These are phyloP conservation scores for Sutorius eximius DNA, from an alignment of 1,284 basidiomycete species.

Conservation along the genomic window DNA sequence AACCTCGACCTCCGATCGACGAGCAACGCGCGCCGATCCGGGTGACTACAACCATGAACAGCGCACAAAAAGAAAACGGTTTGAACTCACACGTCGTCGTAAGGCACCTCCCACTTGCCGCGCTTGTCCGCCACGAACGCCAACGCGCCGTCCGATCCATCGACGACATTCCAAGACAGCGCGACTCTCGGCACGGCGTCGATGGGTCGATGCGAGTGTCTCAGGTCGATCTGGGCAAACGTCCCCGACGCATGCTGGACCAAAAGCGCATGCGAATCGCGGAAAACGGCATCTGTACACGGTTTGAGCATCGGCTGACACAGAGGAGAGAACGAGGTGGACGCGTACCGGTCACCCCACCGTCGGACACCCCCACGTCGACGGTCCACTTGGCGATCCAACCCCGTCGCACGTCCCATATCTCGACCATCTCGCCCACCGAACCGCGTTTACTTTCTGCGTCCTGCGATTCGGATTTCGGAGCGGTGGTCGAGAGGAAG, in stretches of 20 bases:
- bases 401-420: conserved; percentile 85
- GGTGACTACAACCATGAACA: conserved; percentile 41
- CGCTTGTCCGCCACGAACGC: conserved; percentile 67
- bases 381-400: conserved; percentile 85
- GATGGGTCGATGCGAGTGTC: conserved; percentile 60
- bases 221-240: conserved; percentile 78
- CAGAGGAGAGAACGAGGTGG: background rate
- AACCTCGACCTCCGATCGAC: conserved; percentile 38
- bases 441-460: conserved; percentile 24
- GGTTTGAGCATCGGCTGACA: background rate
- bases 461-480: conserved; percentile 15
- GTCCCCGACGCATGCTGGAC: conserved; percentile 75
- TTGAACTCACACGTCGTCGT: conserved; percentile 76
- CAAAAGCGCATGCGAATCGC: conserved; percentile 73
- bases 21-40: conserved; percentile 44
- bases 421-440: conserved; percentile 66
- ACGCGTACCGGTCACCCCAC: conserved; percentile 64
- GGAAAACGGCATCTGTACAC: conserved; percentile 64
- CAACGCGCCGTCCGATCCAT: conserved; percentile 50
- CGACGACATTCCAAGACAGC: conserved; percentile 62
- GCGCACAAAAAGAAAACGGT: background rate
- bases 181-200: conserved; percentile 70
- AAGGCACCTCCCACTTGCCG: conserved; percentile 70
- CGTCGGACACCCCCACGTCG: conserved; percentile 59
- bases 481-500: conserved; percentile 17